These are phyloP conservation scores for Alternaria hordeiaustralica DNA, from an alignment of 2,329 filamentous ascomycete species.

Conservation along the genomic window DNA sequence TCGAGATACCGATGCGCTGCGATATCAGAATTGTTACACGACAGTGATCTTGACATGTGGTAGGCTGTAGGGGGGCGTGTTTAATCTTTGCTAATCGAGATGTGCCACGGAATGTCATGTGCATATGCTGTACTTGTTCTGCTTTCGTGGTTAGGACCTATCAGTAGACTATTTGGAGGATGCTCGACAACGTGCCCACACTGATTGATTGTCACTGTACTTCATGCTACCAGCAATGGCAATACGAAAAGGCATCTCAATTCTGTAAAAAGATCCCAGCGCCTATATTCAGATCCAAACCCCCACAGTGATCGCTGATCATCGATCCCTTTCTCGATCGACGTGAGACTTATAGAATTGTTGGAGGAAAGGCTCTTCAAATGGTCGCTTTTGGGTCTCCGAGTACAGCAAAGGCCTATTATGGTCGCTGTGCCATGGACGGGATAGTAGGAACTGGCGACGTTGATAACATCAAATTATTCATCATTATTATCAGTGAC, in stretches of 20 bases:
- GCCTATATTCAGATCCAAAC: background rate
- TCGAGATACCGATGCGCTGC: background rate
- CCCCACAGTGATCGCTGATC: background rate
- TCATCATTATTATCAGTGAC: background rate
- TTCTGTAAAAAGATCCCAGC: background rate
- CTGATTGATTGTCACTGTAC: background rate
- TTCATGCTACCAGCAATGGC: rapidly evolving
- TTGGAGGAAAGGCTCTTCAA: background rate
- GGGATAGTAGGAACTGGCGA: background rate
- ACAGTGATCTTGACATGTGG: background rate
- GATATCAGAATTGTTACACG: background rate
- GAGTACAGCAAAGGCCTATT: background rate
- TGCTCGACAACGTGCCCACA: background rate
- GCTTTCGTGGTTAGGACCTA: background rate
- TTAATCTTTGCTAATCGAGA: background rate
- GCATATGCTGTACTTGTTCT: background rate
- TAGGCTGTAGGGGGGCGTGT: background rate
- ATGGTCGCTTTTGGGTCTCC: background rate
- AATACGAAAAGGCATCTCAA: background rate
- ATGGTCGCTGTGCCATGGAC: background rate
- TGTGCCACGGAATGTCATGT: background rate
- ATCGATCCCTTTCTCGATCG: background rate
- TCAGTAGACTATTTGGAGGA: background rate
- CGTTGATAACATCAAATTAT: background rate
- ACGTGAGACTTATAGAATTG: background rate